Conservation (phyloP, 805 yeast species). For the Ogataea henricii region DNA sequence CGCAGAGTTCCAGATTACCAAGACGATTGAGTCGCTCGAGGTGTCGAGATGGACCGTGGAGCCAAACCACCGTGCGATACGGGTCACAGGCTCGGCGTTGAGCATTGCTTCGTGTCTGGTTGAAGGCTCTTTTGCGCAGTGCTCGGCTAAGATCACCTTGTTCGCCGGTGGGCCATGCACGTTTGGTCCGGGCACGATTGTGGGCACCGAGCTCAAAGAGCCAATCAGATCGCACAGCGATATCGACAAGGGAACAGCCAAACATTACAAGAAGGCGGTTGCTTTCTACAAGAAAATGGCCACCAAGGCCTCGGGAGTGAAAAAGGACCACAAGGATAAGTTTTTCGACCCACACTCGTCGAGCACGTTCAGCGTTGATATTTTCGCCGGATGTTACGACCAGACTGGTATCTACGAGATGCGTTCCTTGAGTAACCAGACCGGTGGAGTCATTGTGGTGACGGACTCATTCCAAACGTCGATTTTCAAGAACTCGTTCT, state of each 20-base stretch:
- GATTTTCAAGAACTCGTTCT: conserved; percentile 87
- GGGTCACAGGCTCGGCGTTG: conserved; percentile 93
- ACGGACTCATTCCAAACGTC: conserved; percentile 94
- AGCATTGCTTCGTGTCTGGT: conserved; percentile 79
- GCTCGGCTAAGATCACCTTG: conserved; percentile 85
- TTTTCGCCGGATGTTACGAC: conserved; percentile 94
- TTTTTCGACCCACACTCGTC: conserved; percentile 39
- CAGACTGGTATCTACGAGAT: conserved; percentile 94
- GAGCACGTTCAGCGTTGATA: conserved; percentile 80
- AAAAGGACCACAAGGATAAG: conserved; percentile 39
- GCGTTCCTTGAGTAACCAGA: conserved; percentile 79
- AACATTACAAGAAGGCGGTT: conserved; percentile 82
- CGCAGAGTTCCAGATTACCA: conserved; percentile 82
- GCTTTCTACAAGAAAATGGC: conserved; percentile 79
- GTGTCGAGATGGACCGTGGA: conserved; percentile 74
- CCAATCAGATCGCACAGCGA: conserved; percentile 98
- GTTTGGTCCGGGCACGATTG: conserved; percentile 91
- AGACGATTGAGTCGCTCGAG: conserved; percentile 73
- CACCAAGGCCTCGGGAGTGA: conserved; percentile 60
- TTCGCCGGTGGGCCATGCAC: conserved; percentile 97
- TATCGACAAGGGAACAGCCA: conserved; percentile 87
- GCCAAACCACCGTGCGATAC: conserved; percentile 77
- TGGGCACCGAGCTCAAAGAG: conserved; percentile 86
- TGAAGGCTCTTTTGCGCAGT: conserved; percentile 80
- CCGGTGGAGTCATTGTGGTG: conserved; percentile 88